Conservation (phyloP, 345 rosid genomes). For the Stellera chamaejasme region DNA sequence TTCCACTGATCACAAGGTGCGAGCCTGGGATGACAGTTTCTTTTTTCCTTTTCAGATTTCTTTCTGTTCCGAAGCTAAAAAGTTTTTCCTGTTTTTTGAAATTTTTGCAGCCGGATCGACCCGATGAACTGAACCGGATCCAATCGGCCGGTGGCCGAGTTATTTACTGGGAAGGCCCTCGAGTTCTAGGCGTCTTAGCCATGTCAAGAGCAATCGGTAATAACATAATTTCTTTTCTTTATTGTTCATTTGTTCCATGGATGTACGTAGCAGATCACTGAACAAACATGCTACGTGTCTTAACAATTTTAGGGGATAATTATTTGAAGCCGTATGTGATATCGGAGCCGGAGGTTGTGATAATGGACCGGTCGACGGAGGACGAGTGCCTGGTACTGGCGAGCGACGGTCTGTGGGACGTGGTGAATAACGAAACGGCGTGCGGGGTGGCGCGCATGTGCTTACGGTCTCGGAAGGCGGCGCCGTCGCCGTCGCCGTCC, state of each 20-base stretch:
- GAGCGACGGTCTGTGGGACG: slow-evolving; percentile 81
- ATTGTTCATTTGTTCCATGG: not conserved
- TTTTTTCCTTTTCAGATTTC: not conserved
- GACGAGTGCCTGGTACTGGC: slow-evolving; percentile 65
- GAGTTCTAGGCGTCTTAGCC: slow-evolving; percentile 67
- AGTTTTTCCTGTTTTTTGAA: not conserved
- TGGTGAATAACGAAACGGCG: slow-evolving; percentile 54
- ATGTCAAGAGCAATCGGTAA: slow-evolving; percentile 69
- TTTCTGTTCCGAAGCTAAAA: not conserved
- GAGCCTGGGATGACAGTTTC: not conserved
- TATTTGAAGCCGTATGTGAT: slow-evolving; percentile 64
- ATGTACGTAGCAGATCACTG: not conserved
- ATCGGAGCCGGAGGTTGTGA: slow-evolving; percentile 57
- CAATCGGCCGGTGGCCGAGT: slow-evolving; percentile 59
- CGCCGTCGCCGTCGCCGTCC: slow-evolving; percentile 11
- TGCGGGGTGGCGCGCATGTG: slow-evolving; percentile 56
- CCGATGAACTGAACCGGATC: slow-evolving; percentile 54
- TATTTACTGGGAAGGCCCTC: slow-evolving; percentile 64
- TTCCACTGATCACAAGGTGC: slow-evolving; percentile 62
- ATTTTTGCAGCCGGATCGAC: slow-evolving; percentile 56
- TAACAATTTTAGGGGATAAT: slow-evolving; percentile 27
- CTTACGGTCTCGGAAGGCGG: slow-evolving; percentile 27
- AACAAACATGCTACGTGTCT: too few relatives aligned
- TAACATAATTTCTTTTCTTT: not conserved
- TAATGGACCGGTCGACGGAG: slow-evolving; percentile 35